A percentile compares a stretch with the other conserved stretches of the same genome.
phyloP scores from a whole-genome alignment of 164 flowering plant species.

The Macadamia tetraphylla region DNA sequence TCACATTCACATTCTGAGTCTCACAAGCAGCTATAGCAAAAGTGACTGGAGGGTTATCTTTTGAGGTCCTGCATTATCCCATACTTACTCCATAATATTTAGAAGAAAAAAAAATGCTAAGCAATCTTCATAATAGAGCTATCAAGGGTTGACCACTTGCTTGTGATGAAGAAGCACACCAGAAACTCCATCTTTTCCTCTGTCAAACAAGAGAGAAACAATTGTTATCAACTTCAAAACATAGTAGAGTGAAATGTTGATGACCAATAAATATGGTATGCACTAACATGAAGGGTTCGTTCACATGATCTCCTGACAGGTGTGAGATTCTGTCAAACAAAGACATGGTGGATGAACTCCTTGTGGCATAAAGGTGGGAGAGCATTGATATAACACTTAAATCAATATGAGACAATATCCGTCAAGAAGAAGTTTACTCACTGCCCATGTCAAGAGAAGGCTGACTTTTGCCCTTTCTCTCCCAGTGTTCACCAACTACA shows the following conservation, averaged over 20 bases:
- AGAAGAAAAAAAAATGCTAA: constrained; percentile 24
- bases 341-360: constrained; percentile 9
- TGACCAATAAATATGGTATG: background rate
- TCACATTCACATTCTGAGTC: constrained; percentile 84
- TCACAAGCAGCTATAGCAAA: constrained; percentile 92
- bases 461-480: constrained; percentile 89
- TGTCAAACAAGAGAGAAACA: constrained; percentile 25
- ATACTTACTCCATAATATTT: background rate
- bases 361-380: background rate
- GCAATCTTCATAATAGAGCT: constrained; percentile 49
- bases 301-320: constrained; percentile 82
- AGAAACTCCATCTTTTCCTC: constrained; percentile 85
- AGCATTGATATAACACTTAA: background rate
- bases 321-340: constrained; percentile 59
- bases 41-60: constrained; percentile 84
- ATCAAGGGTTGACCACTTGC: constrained; percentile 70
- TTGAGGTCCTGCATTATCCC: constrained; percentile 62
- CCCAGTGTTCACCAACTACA: constrained; percentile 89
- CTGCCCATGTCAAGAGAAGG: constrained; percentile 96
- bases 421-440: constrained; percentile 26
- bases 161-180: constrained; percentile 98
- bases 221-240: constrained; percentile 6
- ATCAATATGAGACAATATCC: constrained; percentile 2
- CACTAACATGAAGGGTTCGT: constrained; percentile 83
- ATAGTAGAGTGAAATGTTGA: background rate